Evolutionary conservation across 768 basidiomycete species (phyloP).

Genomic region (Arthromyces matolae): DNA sequence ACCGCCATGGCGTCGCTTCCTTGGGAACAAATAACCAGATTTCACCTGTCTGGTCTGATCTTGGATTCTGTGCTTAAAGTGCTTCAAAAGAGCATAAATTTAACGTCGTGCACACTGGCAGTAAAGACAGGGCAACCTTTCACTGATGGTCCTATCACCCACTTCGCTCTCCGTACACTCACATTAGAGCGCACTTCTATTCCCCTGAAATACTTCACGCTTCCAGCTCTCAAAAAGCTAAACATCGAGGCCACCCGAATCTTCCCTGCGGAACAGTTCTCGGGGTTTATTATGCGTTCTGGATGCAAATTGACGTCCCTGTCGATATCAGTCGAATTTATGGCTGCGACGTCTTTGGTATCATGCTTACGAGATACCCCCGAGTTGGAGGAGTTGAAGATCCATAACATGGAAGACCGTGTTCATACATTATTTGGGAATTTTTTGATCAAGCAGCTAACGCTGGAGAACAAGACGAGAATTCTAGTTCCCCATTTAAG

Average conservation of each 20-base stretch:
- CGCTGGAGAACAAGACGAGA: not conserved
- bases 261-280: constrained; percentile 1
- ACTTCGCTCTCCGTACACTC: constrained; percentile 1
- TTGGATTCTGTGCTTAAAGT: not conserved
- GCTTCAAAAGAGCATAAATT: not conserved
- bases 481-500: constrained; percentile 4
- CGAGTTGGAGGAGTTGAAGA: constrained; percentile 1
- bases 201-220: constrained; percentile 2
- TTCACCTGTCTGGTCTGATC: not conserved
- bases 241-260: not conserved
- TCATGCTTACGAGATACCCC: constrained; percentile 8
- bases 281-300: constrained; percentile 7
- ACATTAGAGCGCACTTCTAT: not conserved
- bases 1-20: constrained; percentile 3
- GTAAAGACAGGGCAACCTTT: not conserved
- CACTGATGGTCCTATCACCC: not conserved
- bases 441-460: constrained; percentile 1
- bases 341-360: not conserved
- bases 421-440: constrained; percentile 8
- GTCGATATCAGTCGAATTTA: constrained; percentile 6
- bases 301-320: constrained; percentile 2
- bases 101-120: constrained; percentile 1
- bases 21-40: constrained; percentile 7
- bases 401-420: constrained; percentile 8
- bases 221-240: constrained; percentile 9